Conservation (phyloP, 1,284 basidiomycete genomes). For the Leccinum subatratum region DNA sequence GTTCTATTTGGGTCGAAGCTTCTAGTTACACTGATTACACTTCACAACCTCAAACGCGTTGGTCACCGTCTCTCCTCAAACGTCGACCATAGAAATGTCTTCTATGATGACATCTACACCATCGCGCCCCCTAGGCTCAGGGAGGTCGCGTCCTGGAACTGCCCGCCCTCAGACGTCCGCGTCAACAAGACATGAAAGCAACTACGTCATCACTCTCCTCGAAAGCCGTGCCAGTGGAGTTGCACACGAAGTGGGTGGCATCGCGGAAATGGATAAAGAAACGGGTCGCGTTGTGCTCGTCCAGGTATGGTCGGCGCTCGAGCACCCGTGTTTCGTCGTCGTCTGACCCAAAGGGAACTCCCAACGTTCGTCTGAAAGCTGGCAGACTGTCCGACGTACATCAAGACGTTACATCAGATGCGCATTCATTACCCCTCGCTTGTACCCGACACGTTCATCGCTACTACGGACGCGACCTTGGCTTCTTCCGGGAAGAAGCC, state of each 20-base stretch:
- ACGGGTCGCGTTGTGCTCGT: constrained; percentile 72
- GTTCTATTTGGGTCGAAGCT: neutral
- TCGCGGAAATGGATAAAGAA: constrained; percentile 77
- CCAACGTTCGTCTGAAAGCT: constrained; percentile 44
- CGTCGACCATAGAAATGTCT: neutral
- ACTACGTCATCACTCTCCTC: constrained; percentile 61
- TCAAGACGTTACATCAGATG: constrained; percentile 84
- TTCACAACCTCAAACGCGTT: neutral
- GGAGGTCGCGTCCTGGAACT: constrained; percentile 45
- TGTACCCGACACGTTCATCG: constrained; percentile 74
- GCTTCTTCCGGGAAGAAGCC: constrained; percentile 45
- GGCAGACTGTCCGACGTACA: constrained; percentile 78
- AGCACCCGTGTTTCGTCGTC: neutral
- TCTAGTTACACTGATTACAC: neutral
- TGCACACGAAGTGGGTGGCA: constrained; percentile 77
- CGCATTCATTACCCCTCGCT: constrained; percentile 67
- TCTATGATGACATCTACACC: constrained; percentile 16
- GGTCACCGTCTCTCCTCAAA: neutral
- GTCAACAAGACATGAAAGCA: constrained; percentile 54
- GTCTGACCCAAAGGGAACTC: neutral
- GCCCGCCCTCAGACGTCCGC: constrained; percentile 60
- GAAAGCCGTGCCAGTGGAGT: constrained; percentile 75
- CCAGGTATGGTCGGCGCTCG: constrained; percentile 44
- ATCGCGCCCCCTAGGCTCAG: constrained; percentile 15
- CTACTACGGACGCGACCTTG: constrained; percentile 44